Conservation (phyloP, 2,329 filamentous ascomycete species). For the Cadophora luteo-olivacea region DNA sequence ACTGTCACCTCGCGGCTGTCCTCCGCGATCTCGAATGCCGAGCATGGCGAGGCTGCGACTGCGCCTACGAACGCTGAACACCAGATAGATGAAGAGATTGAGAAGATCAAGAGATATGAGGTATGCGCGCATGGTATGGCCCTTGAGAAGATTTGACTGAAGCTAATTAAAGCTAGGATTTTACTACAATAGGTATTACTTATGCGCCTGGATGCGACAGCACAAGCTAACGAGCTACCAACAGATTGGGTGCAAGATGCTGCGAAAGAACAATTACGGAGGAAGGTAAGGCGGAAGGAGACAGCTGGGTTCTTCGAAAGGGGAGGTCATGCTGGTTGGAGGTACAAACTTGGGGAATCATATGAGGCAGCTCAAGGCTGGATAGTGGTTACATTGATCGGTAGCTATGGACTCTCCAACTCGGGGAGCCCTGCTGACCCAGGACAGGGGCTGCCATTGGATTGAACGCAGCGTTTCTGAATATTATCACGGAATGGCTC, state of each 20-base stretch:
- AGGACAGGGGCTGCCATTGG: slow-evolving; percentile 80
- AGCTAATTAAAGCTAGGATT: slow-evolving; percentile 64
- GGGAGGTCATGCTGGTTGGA: slow-evolving; percentile 75
- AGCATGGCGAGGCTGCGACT: slow-evolving; percentile 63
- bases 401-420: slow-evolving; percentile 36
- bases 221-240: slow-evolving; percentile 45
- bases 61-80: slow-evolving; percentile 63
- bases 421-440: slow-evolving; percentile 26
- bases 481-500: slow-evolving; percentile 96
- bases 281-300: slow-evolving; percentile 76
- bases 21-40: slow-evolving; percentile 69
- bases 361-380: slow-evolving; percentile 98
- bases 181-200: slow-evolving; percentile 81
- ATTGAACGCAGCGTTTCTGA: slow-evolving; percentile 88
- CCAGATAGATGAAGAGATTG: slow-evolving; percentile 91
- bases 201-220: slow-evolving; percentile 27
- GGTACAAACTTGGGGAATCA: slow-evolving; percentile 79
- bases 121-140: slow-evolving; percentile 48
- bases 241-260: slow-evolving; percentile 98
- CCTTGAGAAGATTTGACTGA: neutral
- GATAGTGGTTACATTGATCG: slow-evolving; percentile 95
- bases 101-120: slow-evolving; percentile 97
- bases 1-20: slow-evolving; percentile 59
- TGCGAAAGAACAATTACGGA: slow-evolving; percentile 83
- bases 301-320: slow-evolving; percentile 73